Evolutionary conservation across 140 eudicot genomes (phyloP).

Genomic region (Erigeron philadelphicus): DNA sequence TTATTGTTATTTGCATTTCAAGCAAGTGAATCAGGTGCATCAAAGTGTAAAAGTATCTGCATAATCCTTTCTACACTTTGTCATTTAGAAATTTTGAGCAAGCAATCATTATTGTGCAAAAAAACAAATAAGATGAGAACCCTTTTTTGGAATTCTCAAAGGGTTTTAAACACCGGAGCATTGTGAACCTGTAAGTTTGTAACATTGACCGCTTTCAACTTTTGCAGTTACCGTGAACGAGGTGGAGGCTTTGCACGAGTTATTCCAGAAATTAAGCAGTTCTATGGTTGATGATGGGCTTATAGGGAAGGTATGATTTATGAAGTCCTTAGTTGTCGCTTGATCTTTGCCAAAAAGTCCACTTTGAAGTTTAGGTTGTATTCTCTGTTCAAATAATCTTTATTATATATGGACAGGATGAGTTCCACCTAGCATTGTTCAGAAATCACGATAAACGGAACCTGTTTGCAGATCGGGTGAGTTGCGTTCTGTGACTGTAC

Average conservation of each 20-base stretch:
- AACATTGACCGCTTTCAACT: neutral
- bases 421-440: slow-evolving; percentile 53
- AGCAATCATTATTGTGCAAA: neutral
- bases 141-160: no score
- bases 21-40: no score
- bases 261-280: slow-evolving; percentile 58
- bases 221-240: slow-evolving; percentile 71
- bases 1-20: no score
- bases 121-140: neutral
- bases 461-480: slow-evolving; percentile 57
- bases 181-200: neutral
- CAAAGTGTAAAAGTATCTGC: no score
- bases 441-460: slow-evolving; percentile 34
- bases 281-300: slow-evolving; percentile 59
- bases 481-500: slow-evolving; percentile 12
- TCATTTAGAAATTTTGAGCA: neutral
- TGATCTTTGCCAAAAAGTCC: neutral
- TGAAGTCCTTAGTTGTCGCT: neutral
- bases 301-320: slow-evolving; percentile 61
- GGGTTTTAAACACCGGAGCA: no score
- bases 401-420: slow-evolving; percentile 40
- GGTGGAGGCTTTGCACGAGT: slow-evolving; percentile 56
- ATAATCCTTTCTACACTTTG: neutral
- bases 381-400: neutral
- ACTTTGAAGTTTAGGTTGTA: neutral